Percentiles rank a stretch among this genome's conserved stretches.
phyloP scores from a whole-genome alignment of 345 rosid genomes.

The Brassica cretica region DNA sequence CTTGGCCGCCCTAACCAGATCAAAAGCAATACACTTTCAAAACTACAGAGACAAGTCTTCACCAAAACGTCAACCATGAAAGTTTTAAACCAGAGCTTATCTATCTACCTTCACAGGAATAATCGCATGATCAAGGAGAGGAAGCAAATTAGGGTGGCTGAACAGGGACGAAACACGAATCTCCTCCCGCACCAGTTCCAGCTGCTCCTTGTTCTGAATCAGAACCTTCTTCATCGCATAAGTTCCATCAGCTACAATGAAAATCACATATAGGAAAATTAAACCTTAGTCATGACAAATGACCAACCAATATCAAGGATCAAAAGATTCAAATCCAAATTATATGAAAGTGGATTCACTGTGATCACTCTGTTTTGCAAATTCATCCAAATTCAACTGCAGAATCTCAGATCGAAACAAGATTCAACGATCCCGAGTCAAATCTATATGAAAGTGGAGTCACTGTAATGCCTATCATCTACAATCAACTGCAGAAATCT shows the following conservation, averaged over 20 bases:
- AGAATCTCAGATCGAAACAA: background rate
- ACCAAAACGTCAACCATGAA: background rate
- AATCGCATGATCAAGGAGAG: constrained; percentile 94
- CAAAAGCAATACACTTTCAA: constrained; percentile 26
- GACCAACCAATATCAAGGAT: constrained; percentile 3
- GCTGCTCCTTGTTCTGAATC: constrained; percentile 81
- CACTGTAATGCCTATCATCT: constrained; percentile 9
- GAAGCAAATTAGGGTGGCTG: constrained; percentile 87
- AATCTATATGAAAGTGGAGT: background rate
- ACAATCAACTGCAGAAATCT: background rate
- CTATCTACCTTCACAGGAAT: constrained; percentile 80
- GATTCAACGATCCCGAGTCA: background rate
- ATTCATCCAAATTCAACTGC: background rate
- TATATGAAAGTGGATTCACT: background rate
- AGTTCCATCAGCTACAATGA: constrained; percentile 72
- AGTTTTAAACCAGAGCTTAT: background rate
- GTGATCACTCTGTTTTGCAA: constrained; percentile 1
- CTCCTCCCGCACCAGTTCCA: constrained; percentile 91
- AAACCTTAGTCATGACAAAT: background rate
- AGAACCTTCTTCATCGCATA: constrained; percentile 98
- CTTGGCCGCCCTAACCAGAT: constrained; percentile 64
- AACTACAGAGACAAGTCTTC: background rate
- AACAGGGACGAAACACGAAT: constrained; percentile 87
- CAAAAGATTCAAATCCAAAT: background rate
- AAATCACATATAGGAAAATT: background rate